phyloP scores from a whole-genome alignment of 805 yeast genomes.

The Maudiozyma bulderi region DNA sequence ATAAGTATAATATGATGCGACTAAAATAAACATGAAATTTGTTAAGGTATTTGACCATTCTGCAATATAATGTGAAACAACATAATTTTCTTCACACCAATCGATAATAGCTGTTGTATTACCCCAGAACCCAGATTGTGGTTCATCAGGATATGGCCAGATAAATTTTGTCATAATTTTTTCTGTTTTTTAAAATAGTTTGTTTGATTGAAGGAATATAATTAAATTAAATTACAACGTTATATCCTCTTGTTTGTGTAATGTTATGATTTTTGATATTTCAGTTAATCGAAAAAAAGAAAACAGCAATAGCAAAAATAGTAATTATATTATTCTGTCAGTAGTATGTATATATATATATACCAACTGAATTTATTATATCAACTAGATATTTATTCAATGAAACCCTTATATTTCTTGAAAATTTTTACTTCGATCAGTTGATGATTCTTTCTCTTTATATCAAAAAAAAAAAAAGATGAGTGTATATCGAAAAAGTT shows the following conservation, averaged over 20 bases:
- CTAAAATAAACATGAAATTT: conserved; percentile 45
- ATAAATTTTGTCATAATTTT: conserved; percentile 7
- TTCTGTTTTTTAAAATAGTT: neutral
- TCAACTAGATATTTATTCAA: too few species aligned
- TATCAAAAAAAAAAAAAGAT: too few species aligned
- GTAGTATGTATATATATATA: too few species aligned
- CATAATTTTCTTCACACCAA: conserved; percentile 98
- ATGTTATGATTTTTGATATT: neutral
- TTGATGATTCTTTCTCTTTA: too few species aligned
- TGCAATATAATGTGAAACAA: conserved; percentile 75
- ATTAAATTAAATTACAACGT: neutral
- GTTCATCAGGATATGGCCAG: conserved; percentile 46
- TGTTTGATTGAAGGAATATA: neutral
- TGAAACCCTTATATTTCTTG: too few species aligned
- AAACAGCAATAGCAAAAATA: too few species aligned
- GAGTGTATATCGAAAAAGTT: too few species aligned
- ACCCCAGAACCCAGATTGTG: conserved; percentile 66
- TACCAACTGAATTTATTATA: too few species aligned
- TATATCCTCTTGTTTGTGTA: neutral
- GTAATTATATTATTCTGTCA: too few species aligned
- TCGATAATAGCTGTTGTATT: conserved; percentile 88
- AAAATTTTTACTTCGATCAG: too few species aligned
- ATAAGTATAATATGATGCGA: conserved; percentile 56
- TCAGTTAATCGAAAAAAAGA: too few species aligned
- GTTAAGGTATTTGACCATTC: conserved; percentile 85